Base-by-base conservation (phyloP, 108 stramenopile species). In the Fistulifera solaris region DNA sequence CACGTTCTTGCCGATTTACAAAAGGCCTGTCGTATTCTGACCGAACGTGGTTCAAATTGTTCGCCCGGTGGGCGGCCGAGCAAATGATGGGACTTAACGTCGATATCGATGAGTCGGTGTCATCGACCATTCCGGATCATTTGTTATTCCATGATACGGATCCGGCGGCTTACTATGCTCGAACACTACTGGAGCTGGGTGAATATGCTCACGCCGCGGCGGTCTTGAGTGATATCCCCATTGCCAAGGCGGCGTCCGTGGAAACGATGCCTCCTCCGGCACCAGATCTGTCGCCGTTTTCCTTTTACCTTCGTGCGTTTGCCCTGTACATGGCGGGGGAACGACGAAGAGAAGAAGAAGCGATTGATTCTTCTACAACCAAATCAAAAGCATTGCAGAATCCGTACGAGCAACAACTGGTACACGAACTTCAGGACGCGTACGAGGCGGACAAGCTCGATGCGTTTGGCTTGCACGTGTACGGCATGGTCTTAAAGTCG, bases 261-360 rank as follows among this genome's bases (percentile, higher is more conserved):
- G 42, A 56, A 13, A 46, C 56, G 19, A 60, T 76, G 48, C 44
- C 68, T 17, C 75, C 79, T 10, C 85, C 87, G 2, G 48, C 50
- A 6, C 25, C 67, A 5, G 52, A 68, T 49, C 54, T 87, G 13
- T 78, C 80, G 12, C 40, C 73, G 0, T 61, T 63, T 42, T 86
- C 81, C 13, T 62, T 80, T 43, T 95, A 88, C 58, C 60, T 95
- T 0, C 52, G 93, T 44, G 93, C 89, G 7, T 95, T 89, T 76
- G 70, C 86, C 24, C 60, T 95, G 27, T 97, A 88, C 61, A 71
- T 97, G 59, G 92, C 94, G 10, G 96, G 96, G 7, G 96, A 97
- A 70, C 85, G 87, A 58, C 65, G 79, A 23, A 89, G 89, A 58
- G 87, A 90, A 67, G 85, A 89, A 62, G 77, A 79, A 50, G 61